phyloP scores from a whole-genome alignment of 441 rosid species.

The Jatropha multifida region DNA sequence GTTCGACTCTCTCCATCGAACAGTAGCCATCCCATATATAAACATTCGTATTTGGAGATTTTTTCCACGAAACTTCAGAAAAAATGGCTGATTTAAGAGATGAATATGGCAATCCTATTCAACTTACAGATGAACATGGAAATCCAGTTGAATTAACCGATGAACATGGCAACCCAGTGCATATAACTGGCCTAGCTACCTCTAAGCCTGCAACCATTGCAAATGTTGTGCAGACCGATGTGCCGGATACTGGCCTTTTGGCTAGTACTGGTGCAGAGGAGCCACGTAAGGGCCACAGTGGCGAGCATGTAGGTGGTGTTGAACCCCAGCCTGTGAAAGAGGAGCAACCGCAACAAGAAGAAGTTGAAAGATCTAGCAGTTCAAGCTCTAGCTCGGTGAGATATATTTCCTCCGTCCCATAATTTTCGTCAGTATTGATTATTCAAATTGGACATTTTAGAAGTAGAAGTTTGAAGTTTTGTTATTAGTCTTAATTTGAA shows the following conservation, averaged over 20 bases:
- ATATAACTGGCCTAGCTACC: constrained; percentile 56
- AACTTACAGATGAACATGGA: constrained; percentile 61
- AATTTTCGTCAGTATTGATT: too few species aligned
- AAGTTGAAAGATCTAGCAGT: constrained; percentile 44
- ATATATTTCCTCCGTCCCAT: not conserved
- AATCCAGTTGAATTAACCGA: constrained; percentile 65
- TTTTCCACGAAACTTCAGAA: not conserved
- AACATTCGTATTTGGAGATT: too few species aligned
- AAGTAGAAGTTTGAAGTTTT: too few species aligned
- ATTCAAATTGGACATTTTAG: too few species aligned
- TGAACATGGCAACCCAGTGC: constrained; percentile 63
- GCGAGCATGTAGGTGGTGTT: constrained; percentile 7
- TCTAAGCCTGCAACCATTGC: constrained; percentile 2
- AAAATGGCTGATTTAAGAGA: constrained; percentile 62
- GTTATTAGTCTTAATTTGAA: too few species aligned
- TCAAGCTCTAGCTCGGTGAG: constrained; percentile 69
- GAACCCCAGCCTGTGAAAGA: constrained; percentile 9
- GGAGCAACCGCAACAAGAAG: constrained; percentile 11
- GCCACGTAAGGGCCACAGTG: not conserved
- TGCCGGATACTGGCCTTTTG: constrained; percentile 18
- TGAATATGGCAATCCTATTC: constrained; percentile 59
- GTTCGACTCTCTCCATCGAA: too few species aligned
- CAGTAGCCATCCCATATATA: too few species aligned
- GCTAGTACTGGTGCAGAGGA: constrained; percentile 4
- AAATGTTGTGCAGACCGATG: not conserved